phyloP scores from a whole-genome alignment of 345 rosid species.

The Erodium maritimum region DNA sequence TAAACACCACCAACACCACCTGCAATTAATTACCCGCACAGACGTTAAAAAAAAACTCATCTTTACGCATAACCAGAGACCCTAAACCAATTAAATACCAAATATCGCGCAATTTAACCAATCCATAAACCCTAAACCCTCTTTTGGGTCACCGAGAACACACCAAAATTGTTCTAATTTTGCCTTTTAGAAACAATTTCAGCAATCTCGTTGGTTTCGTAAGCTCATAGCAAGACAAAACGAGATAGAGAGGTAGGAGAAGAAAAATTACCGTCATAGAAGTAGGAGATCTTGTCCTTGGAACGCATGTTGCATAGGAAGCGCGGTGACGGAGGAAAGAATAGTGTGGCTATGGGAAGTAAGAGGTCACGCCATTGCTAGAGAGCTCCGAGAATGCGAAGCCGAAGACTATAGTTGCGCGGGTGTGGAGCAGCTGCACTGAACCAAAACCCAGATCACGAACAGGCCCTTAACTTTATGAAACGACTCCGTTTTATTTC shows the following conservation, averaged over 20 bases:
- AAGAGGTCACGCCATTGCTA: too few species aligned
- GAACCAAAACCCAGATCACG: too few species aligned
- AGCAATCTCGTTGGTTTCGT: neutral
- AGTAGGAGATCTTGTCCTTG: slow-evolving; percentile 84
- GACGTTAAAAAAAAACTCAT: too few species aligned
- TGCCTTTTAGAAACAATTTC: neutral
- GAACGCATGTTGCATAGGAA: slow-evolving; percentile 41
- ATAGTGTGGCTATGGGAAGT: slow-evolving; percentile 1
- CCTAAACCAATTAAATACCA: too few species aligned
- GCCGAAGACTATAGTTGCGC: too few species aligned
- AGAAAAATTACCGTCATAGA: slow-evolving; percentile 61
- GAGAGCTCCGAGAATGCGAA: too few species aligned
- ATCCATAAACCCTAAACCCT: neutral
- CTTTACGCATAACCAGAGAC: too few species aligned
- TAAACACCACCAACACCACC: too few species aligned
- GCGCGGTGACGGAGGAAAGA: neutral
- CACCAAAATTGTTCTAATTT: neutral
- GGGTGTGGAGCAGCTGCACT: too few species aligned
- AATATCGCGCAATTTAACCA: neutral
- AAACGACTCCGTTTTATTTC: too few species aligned
- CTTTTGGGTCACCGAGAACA: neutral
- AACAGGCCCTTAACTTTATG: too few species aligned
- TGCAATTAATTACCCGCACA: too few species aligned
- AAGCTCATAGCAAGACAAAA: neutral
- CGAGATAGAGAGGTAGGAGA: slow-evolving; percentile 33